Evolutionary conservation across 2,329 filamentous ascomycete species (phyloP).

Genomic region (Cercospora zeae-maydis): DNA sequence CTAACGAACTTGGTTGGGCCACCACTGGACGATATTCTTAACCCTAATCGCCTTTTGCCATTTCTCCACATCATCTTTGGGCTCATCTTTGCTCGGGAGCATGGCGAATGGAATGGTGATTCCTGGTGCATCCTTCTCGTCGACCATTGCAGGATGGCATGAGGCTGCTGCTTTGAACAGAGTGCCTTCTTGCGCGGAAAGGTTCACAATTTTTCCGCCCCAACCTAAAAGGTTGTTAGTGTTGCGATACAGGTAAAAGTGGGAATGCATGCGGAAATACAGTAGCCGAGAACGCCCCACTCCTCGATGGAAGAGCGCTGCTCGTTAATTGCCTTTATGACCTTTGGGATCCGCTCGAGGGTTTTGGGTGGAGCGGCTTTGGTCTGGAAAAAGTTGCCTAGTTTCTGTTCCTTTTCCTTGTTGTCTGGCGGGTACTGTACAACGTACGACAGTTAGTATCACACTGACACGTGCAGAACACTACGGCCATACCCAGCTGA

Average conservation of each 20-base stretch:
- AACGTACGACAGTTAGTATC: not conserved
- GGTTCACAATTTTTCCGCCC: conserved; percentile 52
- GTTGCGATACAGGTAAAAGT: conserved; percentile 38
- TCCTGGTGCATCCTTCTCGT: conserved; percentile 54
- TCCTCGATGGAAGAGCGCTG: conserved; percentile 47
- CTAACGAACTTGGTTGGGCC: conserved; percentile 43
- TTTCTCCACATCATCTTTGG: conserved; percentile 49
- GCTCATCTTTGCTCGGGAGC: conserved; percentile 57
- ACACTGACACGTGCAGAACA: not conserved
- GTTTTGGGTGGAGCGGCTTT: conserved; percentile 57
- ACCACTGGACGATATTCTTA: conserved; percentile 49
- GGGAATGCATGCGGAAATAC: conserved; percentile 42
- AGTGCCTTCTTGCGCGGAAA: conserved; percentile 50
- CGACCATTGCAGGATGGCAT: conserved; percentile 60
- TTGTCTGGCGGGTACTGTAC: conserved; percentile 47
- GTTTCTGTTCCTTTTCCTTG: conserved; percentile 58
- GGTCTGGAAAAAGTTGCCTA: conserved; percentile 57
- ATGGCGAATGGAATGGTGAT: conserved; percentile 57
- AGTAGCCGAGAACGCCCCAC: conserved; percentile 61
- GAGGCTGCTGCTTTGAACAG: conserved; percentile 57
- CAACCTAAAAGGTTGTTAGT: conserved; percentile 9
- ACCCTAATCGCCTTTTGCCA: conserved; percentile 50
- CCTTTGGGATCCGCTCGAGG: conserved; percentile 53
- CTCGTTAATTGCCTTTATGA: conserved; percentile 54
- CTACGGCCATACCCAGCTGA: conserved; percentile 31